Conservation (phyloP, 768 basidiomycete genomes). For the Pholiota conissans region DNA sequence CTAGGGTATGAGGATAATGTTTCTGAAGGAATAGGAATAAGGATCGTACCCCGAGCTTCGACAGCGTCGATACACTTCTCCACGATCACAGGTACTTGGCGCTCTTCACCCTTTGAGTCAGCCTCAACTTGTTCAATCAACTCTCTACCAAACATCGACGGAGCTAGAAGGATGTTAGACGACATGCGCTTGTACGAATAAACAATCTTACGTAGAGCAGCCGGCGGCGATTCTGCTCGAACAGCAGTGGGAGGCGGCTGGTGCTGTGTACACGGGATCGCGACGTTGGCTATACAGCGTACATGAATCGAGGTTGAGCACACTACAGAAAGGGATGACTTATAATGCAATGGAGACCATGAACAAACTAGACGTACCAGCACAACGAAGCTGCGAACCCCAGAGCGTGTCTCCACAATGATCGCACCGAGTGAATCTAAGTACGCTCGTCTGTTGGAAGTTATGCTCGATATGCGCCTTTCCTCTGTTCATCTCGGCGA, state of each 20-base stretch:
- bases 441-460: constrained; percentile 86
- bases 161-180: constrained; percentile 45
- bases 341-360: not conserved
- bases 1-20: no score
- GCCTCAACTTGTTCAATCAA: constrained; percentile 80
- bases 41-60: constrained; percentile 73
- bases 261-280: constrained; percentile 64
- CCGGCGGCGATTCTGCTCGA: constrained; percentile 35
- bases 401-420: constrained; percentile 98
- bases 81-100: constrained; percentile 82
- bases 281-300: constrained; percentile 75
- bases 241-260: constrained; percentile 16
- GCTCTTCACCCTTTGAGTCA: constrained; percentile 59
- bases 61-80: constrained; percentile 97
- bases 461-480: constrained; percentile 62
- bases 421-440: constrained; percentile 91
- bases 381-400: constrained; percentile 93
- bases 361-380: constrained; percentile 53
- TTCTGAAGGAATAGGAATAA: not conserved
- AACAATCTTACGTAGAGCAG: constrained; percentile 37
- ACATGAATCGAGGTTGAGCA: constrained; percentile 88
- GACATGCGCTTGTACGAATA: not conserved
- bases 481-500: constrained; percentile 33
- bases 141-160: constrained; percentile 92
- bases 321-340: constrained; percentile 41